phyloP scores from a whole-genome alignment of 441 rosid genomes.

The Melianthus villosus region DNA sequence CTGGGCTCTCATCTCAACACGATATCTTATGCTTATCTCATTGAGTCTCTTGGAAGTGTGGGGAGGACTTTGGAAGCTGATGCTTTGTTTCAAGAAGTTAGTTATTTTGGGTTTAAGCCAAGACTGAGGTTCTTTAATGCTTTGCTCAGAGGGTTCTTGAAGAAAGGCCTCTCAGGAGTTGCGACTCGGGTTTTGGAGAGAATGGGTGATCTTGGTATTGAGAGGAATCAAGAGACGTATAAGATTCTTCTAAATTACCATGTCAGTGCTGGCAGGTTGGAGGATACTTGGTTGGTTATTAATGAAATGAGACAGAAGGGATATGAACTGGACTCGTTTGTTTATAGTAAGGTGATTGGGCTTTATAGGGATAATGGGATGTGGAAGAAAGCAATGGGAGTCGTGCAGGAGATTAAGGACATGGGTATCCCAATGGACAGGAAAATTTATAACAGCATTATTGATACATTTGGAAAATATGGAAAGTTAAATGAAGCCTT shows the following conservation, averaged over 20 bases:
- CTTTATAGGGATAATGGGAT: conserved; percentile 60
- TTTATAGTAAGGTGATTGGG: conserved; percentile 37
- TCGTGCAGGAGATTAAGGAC: conserved; percentile 40
- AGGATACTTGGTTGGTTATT: conserved; percentile 41
- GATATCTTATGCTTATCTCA: conserved; percentile 22
- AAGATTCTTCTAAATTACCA: conserved; percentile 39
- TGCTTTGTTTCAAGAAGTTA: conserved; percentile 37
- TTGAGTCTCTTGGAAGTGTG: conserved; percentile 25
- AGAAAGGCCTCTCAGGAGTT: conserved; percentile 35
- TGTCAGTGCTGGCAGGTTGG: conserved; percentile 40
- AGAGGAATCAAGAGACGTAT: conserved; percentile 26
- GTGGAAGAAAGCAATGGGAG: conserved; percentile 58
- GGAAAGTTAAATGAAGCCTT: conserved; percentile 44
- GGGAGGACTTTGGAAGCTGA: conserved; percentile 55
- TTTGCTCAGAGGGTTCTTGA: conserved; percentile 34
- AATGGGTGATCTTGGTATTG: conserved; percentile 19
- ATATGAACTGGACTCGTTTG: conserved; percentile 25
- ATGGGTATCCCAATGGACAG: conserved; percentile 30
- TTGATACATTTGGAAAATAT: conserved; percentile 47
- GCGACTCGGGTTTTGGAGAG: conserved; percentile 20
- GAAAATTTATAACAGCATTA: conserved; percentile 35
- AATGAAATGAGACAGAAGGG: conserved; percentile 36
- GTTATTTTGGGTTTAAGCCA: conserved; percentile 18
- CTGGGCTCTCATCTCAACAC: conserved; percentile 24
- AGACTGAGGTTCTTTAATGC: conserved; percentile 22